Base-by-base conservation (phyloP, 768 basidiomycete species). In the Amanita pseudoporphyria region DNA sequence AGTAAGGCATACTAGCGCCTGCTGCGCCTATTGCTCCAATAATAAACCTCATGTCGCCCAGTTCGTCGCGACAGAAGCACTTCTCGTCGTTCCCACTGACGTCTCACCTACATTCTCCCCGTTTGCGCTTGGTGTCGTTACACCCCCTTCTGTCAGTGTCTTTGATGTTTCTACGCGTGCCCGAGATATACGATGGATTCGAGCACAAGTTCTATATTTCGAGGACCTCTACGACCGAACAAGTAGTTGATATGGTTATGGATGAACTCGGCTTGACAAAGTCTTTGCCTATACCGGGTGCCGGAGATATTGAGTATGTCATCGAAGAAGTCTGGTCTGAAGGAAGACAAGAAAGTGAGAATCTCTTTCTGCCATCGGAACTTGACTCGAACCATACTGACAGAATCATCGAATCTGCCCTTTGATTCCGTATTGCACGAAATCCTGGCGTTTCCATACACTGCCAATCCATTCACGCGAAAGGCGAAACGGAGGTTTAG, bases 141-240 rank as follows among this genome's bases (percentile, higher is more conserved):
- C 77, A 90, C 56, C 74, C 81, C 3, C 62, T 69, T 13, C 71
- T 87, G n/a, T 70, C 71, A 0, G 37, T 83, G 18, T 63, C 67
- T 1, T 58, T 86, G 33, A 59, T 69, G 0, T 85, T 88, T 62
- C 62, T 74, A 37, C 79, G 84, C 39, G 77, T 91, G 13, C 87
- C 87, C 2, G 84, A 88, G 61, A 77, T 91, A 51, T 76, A 82
- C 45, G 89, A 91, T 56, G 82, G 73, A 2, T 88, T 82, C 57
- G 57, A 68, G 54, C 81, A 82, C 70, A 81, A 72, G 45, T 55
- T 78, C 35, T 92, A 81, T 63, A 69, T 90, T 48, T 76, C 84
- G 3, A 72, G 73, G 48, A 65, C 63, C 2, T 76, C 71, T 41
- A 78, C 76, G 3, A 78, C 81, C 2, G 61, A 67, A n/a, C 76